Evolutionary conservation across 192 early-diverging fungal species (phyloP).

Genomic region (Coemansia sp.): DNA sequence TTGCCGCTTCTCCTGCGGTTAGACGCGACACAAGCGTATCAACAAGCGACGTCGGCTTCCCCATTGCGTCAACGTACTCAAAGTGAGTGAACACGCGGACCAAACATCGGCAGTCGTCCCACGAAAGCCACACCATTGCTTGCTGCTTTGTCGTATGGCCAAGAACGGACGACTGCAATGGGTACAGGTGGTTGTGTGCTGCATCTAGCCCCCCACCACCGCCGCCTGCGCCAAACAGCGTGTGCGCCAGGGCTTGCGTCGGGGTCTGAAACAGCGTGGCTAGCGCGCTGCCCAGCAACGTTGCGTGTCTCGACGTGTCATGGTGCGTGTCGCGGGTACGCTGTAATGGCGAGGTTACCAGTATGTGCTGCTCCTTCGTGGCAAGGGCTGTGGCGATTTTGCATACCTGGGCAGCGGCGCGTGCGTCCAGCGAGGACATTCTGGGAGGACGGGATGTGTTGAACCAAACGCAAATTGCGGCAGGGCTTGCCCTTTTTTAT

Average conservation of each 20-base stretch:
- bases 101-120: conserved; percentile 47
- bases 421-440: conserved; percentile 22
- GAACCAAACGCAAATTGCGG: too few species aligned
- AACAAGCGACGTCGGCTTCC: conserved; percentile 43
- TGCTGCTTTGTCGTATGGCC: not conserved
- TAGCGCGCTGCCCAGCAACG: conserved; percentile 27
- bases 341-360: conserved; percentile 21
- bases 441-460: too few species aligned
- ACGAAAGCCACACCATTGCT: conserved; percentile 47
- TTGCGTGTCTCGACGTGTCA: not conserved
- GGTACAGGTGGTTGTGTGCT: conserved; percentile 1
- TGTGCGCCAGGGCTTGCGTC: conserved; percentile 27
- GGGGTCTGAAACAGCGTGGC: conserved; percentile 34
- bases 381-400: conserved; percentile 35
- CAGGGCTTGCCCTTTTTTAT: too few species aligned
- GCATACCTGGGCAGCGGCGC: conserved; percentile 37
- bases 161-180: conserved; percentile 21
- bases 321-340: not conserved
- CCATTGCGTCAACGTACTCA: conserved; percentile 43
- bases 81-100: conserved; percentile 30
- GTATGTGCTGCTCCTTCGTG: conserved; percentile 24
- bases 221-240: conserved; percentile 16
- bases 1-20: conserved; percentile 27
- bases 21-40: conserved; percentile 44
- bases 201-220: conserved; percentile 1